Base-by-base conservation (phyloP, 2,329 filamentous ascomycete species). In the Beauveria scarabaeidicola region DNA sequence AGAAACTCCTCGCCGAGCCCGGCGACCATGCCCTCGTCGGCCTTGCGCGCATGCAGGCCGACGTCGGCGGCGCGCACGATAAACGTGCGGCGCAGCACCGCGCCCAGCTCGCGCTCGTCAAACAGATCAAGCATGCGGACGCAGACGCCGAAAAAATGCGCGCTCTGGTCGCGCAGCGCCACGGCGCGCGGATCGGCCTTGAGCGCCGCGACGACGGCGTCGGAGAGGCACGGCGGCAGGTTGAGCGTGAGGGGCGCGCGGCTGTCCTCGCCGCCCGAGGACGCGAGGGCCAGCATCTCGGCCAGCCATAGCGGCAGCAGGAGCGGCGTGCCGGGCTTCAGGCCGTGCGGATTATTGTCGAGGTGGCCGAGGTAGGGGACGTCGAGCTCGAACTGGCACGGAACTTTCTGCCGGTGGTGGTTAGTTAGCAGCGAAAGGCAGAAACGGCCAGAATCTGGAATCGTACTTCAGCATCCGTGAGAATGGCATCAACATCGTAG, bases 261-360 rank as follows among this genome's bases (percentile, higher is more conserved):
- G 60, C 74, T 69, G 60, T 78, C 73, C 29, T 75, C 73, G 61
- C 61, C 70, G 52, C 72, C 74, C 10, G 74, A 73, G 29, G 78
- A 80, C 63, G 83, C 86, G 48, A 95, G 82, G 32, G 90, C 90
- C 56, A 99, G 88, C 83, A 97, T 93, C 73, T 96, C 90, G 65
- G 89, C 91, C 13, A 99, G 85, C 94, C 94, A 99, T 65, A 97
- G 81, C 2, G 94, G 94, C 1, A 97, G 85, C 63, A 88, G 83
- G 51, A 97, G 80, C 47, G 87, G 85, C 1, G 91, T 93, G 62
- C 90, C 89, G 58, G 86, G 75, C 72, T 93, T 94, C 67, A 97
- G 86, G 70, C 89, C 75, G 36, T 80, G 75, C 2, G 74, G 71
- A 25, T 89, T 93, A 68, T 91, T 91, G 74, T 96, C 91, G 61